Conservation (phyloP, 2,329 filamentous ascomycete genomes). For the Chlorencoelia australis region DNA sequence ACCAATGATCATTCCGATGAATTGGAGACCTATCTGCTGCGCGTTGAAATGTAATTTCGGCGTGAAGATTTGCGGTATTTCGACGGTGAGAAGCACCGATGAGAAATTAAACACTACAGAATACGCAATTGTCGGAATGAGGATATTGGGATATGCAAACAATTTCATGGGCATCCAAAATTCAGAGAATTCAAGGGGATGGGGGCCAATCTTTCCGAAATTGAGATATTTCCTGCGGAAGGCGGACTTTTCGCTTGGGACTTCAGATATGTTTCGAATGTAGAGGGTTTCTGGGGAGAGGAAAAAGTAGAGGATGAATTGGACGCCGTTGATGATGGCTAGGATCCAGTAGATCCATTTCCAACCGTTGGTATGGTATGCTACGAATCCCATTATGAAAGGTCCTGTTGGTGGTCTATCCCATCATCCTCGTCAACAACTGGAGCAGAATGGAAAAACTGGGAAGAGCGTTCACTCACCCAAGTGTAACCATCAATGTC, state of each 20-base stretch:
- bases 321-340: conserved; percentile 44
- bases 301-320: conserved; percentile 46
- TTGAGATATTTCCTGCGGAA: conserved; percentile 27
- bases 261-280: conserved; percentile 25
- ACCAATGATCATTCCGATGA: conserved; percentile 45
- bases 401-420: conserved; percentile 15
- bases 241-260: conserved; percentile 12
- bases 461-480: too few species aligned
- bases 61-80: conserved; percentile 48
- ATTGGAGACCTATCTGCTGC: conserved; percentile 48
- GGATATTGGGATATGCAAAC: conserved; percentile 35
- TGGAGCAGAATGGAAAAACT: too few species aligned
- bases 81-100: conserved; percentile 43
- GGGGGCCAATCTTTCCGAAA: conserved; percentile 42
- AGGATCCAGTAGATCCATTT: conserved; percentile 46
- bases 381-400: conserved; percentile 32
- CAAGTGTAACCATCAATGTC: conserved; percentile 29
- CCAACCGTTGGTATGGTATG: conserved; percentile 36
- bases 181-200: conserved; percentile 36
- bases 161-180: conserved; percentile 41
- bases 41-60: conserved; percentile 45
- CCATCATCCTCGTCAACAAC: too few species aligned
- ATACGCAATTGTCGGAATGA: conserved; percentile 42
- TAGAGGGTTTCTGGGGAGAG: conserved; percentile 46
- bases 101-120: conserved; percentile 47